Evolutionary conservation across 768 basidiomycete genomes (phyloP), one percentile per base, ranked within the genome.

Genomic region (Termitomyces sp.): DNA sequence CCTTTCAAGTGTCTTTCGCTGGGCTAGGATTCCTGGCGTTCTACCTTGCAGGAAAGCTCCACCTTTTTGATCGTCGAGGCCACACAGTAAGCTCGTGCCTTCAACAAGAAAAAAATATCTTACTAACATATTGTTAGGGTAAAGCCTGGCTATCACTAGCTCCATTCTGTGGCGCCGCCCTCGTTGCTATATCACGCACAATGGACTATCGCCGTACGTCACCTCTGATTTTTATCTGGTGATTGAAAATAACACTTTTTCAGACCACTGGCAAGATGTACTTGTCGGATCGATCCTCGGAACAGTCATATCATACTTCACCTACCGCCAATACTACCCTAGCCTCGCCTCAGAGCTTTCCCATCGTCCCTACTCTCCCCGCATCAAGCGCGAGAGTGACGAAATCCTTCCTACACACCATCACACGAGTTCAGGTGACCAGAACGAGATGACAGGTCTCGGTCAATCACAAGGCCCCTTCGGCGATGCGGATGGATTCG

Each of bases 251-350:
- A 61, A 63, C 47, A 37, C 20, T 58, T 56, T 57, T 49, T 60
- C 12, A 93, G 91, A 96, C 73, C 94, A 96, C 72, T 95, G 92
- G 91, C 86, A 93, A 5, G 96, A 99, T 66, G 91, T 97, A 47
- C 69, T 93, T 9, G 85, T 91, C 2, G 95, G 96, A 5, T 82
- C 87, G 3, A 57, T 88, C 34, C 77, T 98, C 8, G 96, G 96
- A 12, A 76, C 90, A 17, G 69, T 81, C 49, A 75, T 91, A 60
- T 79, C 92, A 17, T 89, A 83, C 74, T 89, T 94, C 66, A 72
- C 83, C 15, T 96, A 96, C 73, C 85, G 90, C 47, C 92, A 92
- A 69, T 93, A 94, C 73, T 94, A 89, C 68, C 91, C 89, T 20
- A 77, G 83, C n/a, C 81, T 93, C n/a, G 69, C 74, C 2, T 85